These are phyloP conservation scores for Tylopilus sp. DNA, from an alignment of 768 basidiomycete genomes.

Conservation along the genomic window DNA sequence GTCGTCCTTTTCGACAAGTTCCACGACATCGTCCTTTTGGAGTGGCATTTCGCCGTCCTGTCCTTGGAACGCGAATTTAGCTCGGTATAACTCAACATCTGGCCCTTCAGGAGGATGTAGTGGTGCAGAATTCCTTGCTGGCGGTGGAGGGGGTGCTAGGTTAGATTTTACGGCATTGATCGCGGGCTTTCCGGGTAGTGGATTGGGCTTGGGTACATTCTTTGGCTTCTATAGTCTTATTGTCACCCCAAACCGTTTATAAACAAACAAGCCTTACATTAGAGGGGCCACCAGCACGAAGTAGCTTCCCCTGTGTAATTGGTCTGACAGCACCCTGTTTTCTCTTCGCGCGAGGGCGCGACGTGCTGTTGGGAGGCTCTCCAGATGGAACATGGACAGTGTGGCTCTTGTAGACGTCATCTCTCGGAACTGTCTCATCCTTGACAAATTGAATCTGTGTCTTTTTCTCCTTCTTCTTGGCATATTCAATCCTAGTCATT, in stretches of 20 bases:
- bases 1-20: conserved; percentile 86
- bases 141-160: conserved; percentile 31
- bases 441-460: conserved; percentile 82
- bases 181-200: conserved; percentile 54
- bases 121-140: conserved; percentile 43
- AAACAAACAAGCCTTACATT: conserved; percentile 35
- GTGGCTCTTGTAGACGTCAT: conserved; percentile 93
- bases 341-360: conserved; percentile 79
- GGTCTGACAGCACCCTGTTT: conserved; percentile 86
- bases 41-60: conserved; percentile 91
- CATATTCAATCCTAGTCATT: conserved; percentile 73
- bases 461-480: conserved; percentile 97
- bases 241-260: conserved; percentile 1
- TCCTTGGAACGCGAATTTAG: conserved; percentile 89
- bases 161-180: conserved; percentile 23
- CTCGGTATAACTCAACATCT: conserved; percentile 72
- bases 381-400: conserved; percentile 85
- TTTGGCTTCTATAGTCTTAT: conserved; percentile 42
- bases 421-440: conserved; percentile 77
- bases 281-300: conserved; percentile 75
- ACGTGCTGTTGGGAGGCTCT: conserved; percentile 77
- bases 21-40: conserved; percentile 88
- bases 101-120: conserved; percentile 59
- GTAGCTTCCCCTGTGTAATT: conserved; percentile 78
- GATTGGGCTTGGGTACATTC: conserved; percentile 38